These are phyloP conservation scores for Gynostemma pentaphyllum DNA, from an alignment of 306 rosid genomes.

Conservation along the genomic window DNA sequence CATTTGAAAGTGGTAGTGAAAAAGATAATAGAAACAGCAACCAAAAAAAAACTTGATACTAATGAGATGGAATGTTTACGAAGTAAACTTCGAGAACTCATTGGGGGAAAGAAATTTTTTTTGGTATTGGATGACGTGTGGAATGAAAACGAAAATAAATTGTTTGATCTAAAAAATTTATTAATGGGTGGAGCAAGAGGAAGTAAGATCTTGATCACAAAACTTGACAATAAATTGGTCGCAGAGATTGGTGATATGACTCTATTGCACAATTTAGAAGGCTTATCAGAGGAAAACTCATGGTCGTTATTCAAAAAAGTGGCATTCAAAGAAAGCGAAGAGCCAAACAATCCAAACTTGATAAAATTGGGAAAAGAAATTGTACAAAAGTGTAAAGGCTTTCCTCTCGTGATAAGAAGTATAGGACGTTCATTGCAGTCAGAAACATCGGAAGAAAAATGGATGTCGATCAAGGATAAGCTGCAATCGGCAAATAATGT, in stretches of 20 bases:
- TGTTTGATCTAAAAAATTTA: conserved; percentile 12
- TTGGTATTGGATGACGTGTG: conserved; percentile 45
- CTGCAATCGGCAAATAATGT: conserved; percentile 6
- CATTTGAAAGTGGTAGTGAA: conserved; percentile 22
- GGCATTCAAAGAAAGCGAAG: conserved; percentile 13
- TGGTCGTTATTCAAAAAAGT: conserved; percentile 23
- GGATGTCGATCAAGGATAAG: conserved; percentile 16
- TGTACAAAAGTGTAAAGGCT: conserved; percentile 26
- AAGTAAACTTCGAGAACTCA: not conserved
- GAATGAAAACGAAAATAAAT: conserved; percentile 29
- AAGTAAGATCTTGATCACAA: conserved; percentile 33
- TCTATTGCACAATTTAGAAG: conserved; percentile 9
- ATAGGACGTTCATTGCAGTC: conserved; percentile 21
- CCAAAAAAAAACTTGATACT: not conserved
- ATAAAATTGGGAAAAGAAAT: conserved; percentile 23
- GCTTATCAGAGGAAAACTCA: conserved; percentile 15
- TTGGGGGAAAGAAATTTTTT: conserved; percentile 19
- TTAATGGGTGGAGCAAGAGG: conserved; percentile 23
- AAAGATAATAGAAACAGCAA: conserved; percentile 22
- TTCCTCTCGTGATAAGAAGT: conserved; percentile 32
- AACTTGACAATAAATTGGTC: conserved; percentile 12
- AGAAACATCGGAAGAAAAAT: conserved; percentile 8
- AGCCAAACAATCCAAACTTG: not conserved
- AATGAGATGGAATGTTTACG: conserved; percentile 26
- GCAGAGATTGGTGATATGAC: conserved; percentile 16